These are phyloP conservation scores for Chlamydomonas sphaeroides DNA, from an alignment of 139 green algal genomes.

Conservation along the genomic window DNA sequence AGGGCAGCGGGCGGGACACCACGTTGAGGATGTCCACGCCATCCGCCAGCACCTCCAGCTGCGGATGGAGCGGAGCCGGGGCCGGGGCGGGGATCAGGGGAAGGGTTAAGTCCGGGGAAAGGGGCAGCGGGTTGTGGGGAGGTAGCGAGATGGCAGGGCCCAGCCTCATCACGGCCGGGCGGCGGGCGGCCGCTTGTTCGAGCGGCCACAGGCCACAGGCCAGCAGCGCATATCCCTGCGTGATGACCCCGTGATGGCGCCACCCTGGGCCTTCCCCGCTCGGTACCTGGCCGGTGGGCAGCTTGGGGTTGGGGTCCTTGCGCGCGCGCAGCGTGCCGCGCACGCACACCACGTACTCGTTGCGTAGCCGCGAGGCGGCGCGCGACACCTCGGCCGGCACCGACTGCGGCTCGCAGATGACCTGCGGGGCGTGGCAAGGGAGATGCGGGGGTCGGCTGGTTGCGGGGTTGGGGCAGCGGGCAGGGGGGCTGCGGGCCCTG, in stretches of 20 bases:
- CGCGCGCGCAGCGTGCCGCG: slow-evolving; percentile 77
- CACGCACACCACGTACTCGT: slow-evolving; percentile 92
- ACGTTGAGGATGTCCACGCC: slow-evolving; percentile 87
- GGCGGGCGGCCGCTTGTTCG: background rate
- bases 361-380: slow-evolving; percentile 70
- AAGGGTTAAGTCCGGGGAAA: too few relatives aligned
- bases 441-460: too few relatives aligned
- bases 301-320: slow-evolving; percentile 85
- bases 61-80: background rate
- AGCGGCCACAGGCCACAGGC: too few relatives aligned
- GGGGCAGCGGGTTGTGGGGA: too few relatives aligned
- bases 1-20: slow-evolving; percentile 85
- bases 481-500: too few relatives aligned
- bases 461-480: too few relatives aligned
- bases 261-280: too few relatives aligned
- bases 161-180: background rate
- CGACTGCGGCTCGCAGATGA: slow-evolving; percentile 70
- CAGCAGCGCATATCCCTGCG: too few relatives aligned
- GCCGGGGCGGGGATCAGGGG: too few relatives aligned
- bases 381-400: slow-evolving; percentile 61
- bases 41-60: slow-evolving; percentile 75
- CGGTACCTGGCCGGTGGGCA: slow-evolving; percentile 85
- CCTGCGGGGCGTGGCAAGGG: slow-evolving; percentile 38
- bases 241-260: too few relatives aligned
- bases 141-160: background rate